Evolutionary conservation across 768 basidiomycete species (phyloP).

Genomic region (Mycena kentingensis): DNA sequence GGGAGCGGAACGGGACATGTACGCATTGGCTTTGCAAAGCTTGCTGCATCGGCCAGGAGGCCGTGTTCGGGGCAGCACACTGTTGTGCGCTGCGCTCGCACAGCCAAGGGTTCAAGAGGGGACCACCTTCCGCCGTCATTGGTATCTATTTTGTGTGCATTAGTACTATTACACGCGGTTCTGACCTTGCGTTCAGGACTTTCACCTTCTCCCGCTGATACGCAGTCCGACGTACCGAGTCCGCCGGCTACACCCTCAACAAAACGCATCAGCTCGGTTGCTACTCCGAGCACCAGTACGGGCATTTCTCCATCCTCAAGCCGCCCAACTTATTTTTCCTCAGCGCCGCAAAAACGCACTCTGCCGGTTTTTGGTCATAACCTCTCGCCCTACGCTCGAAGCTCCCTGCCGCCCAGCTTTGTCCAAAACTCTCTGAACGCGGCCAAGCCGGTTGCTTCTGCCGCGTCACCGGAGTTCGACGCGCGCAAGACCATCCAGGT

Average conservation of each 20-base stretch:
- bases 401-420: background rate
- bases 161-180: no score
- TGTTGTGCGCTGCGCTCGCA: background rate
- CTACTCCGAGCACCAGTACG: background rate
- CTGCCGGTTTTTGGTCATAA: background rate
- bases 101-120: background rate
- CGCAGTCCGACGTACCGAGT: no score
- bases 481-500: background rate
- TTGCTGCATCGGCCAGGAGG: background rate
- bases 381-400: background rate
- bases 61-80: background rate
- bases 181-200: no score
- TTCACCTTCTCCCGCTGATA: no score
- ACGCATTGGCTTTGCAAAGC: background rate
- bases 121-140: no score
- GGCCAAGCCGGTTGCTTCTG: background rate
- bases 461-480: background rate
- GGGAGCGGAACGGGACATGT: background rate
- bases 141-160: no score
- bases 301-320: background rate
- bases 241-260: background rate
- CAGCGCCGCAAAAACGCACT: no score
- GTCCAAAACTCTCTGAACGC: background rate
- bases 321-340: no score
- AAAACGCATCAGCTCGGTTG: background rate